Percentiles rank a stretch among this genome's conserved stretches.
These are phyloP conservation scores for Metschnikowia santaceciliae DNA, from an alignment of 805 yeast species.

Conservation along the genomic window DNA sequence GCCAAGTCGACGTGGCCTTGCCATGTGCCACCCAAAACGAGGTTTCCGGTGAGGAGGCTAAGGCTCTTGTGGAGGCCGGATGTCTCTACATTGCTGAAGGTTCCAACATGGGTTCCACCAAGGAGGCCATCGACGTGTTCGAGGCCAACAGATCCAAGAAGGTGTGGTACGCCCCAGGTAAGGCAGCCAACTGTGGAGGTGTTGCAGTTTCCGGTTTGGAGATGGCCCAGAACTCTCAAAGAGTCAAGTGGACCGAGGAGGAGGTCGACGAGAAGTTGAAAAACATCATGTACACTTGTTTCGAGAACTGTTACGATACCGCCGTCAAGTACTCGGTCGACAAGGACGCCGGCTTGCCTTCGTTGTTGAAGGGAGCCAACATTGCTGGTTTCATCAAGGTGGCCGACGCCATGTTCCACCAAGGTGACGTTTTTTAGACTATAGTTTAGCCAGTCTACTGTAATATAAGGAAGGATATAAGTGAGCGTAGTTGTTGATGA, in stretches of 20 bases:
- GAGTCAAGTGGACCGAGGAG: constrained; percentile 86
- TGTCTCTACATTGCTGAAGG: constrained; percentile 96
- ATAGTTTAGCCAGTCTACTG: background rate
- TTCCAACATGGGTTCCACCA: constrained; percentile 98
- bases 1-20: constrained; percentile 89
- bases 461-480: constrained; percentile 3
- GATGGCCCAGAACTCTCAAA: constrained; percentile 99
- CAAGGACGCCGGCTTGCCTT: constrained; percentile 69
- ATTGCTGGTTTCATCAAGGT: constrained; percentile 98
- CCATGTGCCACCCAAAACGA: constrained; percentile 99
- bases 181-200: constrained; percentile 99
- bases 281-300: constrained; percentile 89
- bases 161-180: constrained; percentile 99
- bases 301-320: constrained; percentile 87
- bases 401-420: constrained; percentile 97
- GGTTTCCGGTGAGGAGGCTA: constrained; percentile 95
- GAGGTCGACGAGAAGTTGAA: constrained; percentile 89
- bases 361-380: constrained; percentile 97
- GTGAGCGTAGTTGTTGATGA: too few relatives aligned
- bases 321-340: constrained; percentile 77
- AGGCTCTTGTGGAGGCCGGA: constrained; percentile 89
- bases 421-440: constrained; percentile 69
- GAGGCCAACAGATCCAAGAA: constrained; percentile 70
- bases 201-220: constrained; percentile 97
- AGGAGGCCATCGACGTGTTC: constrained; percentile 92